Conservation (phyloP, 768 basidiomycete genomes). For the Tricholoma bakamatsutake region DNA sequence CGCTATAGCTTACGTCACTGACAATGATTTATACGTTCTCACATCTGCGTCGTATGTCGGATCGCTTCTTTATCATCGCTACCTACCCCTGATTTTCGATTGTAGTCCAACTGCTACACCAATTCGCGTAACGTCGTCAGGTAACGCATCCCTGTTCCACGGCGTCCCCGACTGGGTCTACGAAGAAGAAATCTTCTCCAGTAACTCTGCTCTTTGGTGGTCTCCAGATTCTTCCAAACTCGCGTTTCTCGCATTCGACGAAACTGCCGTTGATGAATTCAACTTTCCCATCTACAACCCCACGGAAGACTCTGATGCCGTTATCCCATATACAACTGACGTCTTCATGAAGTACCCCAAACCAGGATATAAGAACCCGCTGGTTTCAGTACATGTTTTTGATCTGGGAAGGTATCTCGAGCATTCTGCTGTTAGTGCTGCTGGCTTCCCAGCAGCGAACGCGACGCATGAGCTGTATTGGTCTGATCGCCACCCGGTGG, state of each 20-base stretch:
- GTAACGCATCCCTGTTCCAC: slow-evolving; percentile 82
- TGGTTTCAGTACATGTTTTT: slow-evolving; percentile 80
- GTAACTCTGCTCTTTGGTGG: slow-evolving; percentile 85
- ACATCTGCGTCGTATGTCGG: slow-evolving; percentile 56
- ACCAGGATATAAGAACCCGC: slow-evolving; percentile 85
- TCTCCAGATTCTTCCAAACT: slow-evolving; percentile 71
- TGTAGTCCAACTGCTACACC: slow-evolving; percentile 33
- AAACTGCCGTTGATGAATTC: slow-evolving; percentile 82
- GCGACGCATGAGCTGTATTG: slow-evolving; percentile 60
- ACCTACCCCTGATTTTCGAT: background rate
- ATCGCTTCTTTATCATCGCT: background rate
- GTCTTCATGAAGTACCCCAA: slow-evolving; percentile 82
- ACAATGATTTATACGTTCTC: slow-evolving; percentile 87
- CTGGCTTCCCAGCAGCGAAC: slow-evolving; percentile 29
- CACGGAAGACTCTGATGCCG: slow-evolving; percentile 56
- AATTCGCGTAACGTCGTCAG: slow-evolving; percentile 76
- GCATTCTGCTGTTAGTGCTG: slow-evolving; percentile 21
- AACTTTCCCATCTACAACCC: slow-evolving; percentile 92
- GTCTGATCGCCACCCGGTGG: slow-evolving; percentile 47
- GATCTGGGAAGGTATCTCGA: slow-evolving; percentile 55
- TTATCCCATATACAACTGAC: slow-evolving; percentile 73
- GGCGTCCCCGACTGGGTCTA: slow-evolving; percentile 98
- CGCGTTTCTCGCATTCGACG: slow-evolving; percentile 85
- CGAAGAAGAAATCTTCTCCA: slow-evolving; percentile 82
- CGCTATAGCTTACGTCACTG: slow-evolving; percentile 79